Evolutionary conservation across 2,329 filamentous ascomycete species (phyloP).

Genomic region (Colletotrichum acutatum): DNA sequence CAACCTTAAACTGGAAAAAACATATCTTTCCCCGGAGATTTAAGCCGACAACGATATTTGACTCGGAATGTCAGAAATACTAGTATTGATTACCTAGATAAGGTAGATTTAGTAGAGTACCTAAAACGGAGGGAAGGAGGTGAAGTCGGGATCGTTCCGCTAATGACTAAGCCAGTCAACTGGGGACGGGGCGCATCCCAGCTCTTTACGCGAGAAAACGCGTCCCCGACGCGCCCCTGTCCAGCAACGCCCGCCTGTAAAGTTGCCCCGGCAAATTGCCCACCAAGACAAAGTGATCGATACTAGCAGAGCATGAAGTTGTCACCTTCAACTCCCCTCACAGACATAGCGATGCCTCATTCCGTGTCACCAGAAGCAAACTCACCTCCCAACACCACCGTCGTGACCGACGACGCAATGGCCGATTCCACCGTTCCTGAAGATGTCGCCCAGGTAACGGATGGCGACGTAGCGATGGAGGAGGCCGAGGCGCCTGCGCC

Average conservation of each 20-base stretch:
- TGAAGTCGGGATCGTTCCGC: background rate
- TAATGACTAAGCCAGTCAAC: slow-evolving; percentile 21
- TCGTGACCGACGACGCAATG: slow-evolving; percentile 48
- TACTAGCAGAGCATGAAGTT: background rate
- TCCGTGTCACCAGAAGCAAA: slow-evolving; percentile 49
- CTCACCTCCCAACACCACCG: slow-evolving; percentile 40
- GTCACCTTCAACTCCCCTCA: background rate
- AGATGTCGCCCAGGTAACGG: slow-evolving; percentile 43
- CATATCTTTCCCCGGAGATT: background rate
- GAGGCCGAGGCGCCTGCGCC: slow-evolving; percentile 44
- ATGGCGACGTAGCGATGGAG: slow-evolving; percentile 55
- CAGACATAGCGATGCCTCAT: slow-evolving; percentile 55
- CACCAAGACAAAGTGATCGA: background rate
- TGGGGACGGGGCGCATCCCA: background rate
- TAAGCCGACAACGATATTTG: too few species aligned
- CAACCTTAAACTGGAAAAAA: too few species aligned
- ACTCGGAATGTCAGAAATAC: background rate
- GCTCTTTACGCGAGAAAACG: slow-evolving; percentile 37
- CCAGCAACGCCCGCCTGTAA: background rate
- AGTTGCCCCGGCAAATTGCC: slow-evolving; percentile 15
- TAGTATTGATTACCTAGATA: background rate
- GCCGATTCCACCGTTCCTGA: slow-evolving; percentile 42
- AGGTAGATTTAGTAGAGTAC: background rate
- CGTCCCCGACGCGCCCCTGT: slow-evolving; percentile 25
- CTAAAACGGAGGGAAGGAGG: background rate